Conservation (phyloP, 495 filamentous ascomycete genomes). For the Cercophora samala region DNA sequence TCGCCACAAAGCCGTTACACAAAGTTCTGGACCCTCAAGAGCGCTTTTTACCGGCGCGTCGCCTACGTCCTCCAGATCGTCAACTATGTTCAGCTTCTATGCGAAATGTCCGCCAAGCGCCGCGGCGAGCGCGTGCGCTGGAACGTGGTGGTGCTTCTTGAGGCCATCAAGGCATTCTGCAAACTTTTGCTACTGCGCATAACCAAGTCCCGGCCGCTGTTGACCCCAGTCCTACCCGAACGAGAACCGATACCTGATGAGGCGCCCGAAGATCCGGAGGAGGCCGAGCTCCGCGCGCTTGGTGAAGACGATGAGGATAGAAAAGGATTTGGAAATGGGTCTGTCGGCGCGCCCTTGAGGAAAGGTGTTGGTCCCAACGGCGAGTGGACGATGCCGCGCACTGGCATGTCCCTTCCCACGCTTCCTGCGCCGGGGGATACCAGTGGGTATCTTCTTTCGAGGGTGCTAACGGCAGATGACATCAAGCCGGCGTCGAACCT, state of each 20-base stretch:
- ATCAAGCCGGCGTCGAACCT: conserved; percentile 85
- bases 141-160: conserved; percentile 84
- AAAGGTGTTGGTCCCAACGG: conserved; percentile 33
- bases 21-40: conserved; percentile 76
- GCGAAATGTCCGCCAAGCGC: conserved; percentile 82
- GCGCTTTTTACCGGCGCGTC: conserved; percentile 68
- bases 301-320: conserved; percentile 28
- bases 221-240: conserved; percentile 83
- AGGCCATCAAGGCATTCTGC: conserved; percentile 83
- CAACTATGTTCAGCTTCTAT: conserved; percentile 86
- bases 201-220: conserved; percentile 78
- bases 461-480: conserved; percentile 91
- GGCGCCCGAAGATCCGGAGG: conserved; percentile 43
- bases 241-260: conserved; percentile 66
- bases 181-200: conserved; percentile 76
- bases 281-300: conserved; percentile 23
- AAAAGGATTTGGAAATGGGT: neutral
- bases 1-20: conserved; percentile 86
- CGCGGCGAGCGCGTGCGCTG: conserved; percentile 78
- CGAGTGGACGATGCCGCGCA: conserved; percentile 94
- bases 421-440: conserved; percentile 78
- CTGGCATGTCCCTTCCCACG: conserved; percentile 74
- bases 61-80: conserved; percentile 82
- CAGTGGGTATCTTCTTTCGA: conserved; percentile 79
- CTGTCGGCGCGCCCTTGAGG: neutral